Conservation (phyloP, 1,284 basidiomycete genomes). For the Microbotryomycetes sp. region DNA sequence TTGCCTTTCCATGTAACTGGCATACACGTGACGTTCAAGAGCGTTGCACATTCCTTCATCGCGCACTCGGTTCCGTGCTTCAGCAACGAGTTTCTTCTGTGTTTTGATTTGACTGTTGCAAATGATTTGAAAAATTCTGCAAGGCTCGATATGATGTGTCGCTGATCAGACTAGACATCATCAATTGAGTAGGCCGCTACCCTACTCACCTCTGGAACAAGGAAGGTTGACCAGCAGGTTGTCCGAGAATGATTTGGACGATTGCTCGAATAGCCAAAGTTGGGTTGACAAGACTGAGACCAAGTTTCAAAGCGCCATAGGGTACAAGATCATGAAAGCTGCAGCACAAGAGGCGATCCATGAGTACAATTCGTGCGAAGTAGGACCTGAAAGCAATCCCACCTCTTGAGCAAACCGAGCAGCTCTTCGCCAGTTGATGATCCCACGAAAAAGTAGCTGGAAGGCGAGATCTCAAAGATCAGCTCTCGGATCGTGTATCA, state of each 20-base stretch:
- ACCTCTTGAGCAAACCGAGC: constrained; percentile 23
- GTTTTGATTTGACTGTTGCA: constrained; percentile 21
- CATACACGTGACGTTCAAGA: constrained; percentile 21
- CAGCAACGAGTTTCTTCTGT: constrained; percentile 21
- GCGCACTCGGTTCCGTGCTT: constrained; percentile 13
- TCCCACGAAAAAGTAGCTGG: constrained; percentile 28
- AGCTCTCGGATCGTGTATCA: background rate
- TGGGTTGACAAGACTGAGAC: constrained; percentile 28
- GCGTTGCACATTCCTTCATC: constrained; percentile 9
- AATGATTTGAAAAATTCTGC: constrained; percentile 27
- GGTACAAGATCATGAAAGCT: constrained; percentile 33
- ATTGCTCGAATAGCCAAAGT: constrained; percentile 29
- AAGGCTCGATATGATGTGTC: background rate
- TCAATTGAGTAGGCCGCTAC: too few species aligned
- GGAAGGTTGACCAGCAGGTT: constrained; percentile 24
- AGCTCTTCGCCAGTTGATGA: constrained; percentile 19
- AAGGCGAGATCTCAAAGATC: background rate
- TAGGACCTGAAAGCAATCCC: background rate
- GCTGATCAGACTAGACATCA: background rate
- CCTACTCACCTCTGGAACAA: constrained; percentile 28
- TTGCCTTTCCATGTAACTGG: constrained; percentile 17
- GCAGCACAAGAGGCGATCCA: background rate
- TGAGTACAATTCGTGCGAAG: too few species aligned
- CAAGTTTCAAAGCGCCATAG: constrained; percentile 26
- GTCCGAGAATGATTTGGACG: constrained; percentile 29